Base-by-base conservation (phyloP, 345 rosid genomes). In the Sisymbrium irio region DNA sequence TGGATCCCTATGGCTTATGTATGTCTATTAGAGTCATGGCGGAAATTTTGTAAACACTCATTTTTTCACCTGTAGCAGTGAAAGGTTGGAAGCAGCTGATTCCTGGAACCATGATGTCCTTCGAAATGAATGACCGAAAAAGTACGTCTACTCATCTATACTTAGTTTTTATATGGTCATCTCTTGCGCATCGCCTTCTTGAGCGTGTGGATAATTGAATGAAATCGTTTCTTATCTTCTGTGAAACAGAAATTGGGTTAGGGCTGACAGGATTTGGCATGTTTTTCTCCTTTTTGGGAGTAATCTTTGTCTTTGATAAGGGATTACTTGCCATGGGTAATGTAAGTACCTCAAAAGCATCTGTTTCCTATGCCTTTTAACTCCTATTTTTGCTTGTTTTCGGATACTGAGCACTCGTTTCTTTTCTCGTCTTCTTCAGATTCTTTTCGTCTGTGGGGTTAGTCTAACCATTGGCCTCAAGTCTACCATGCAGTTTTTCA, bases 241-340 rank as follows among this genome's bases (percentile, higher is more conserved):
- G 30, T 50, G 73, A 50, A 59, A 67, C 78, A 75, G 98, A 95
- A 82, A 92, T 95, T 42, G 99, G 99, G 70, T 78, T 95, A 35
- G 99, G 99, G 46, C 84, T 95, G 86, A 92, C 98, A 6, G 99
- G 92, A 67, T 95, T 95, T 78, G 97, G 99, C 72, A 76, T 92
- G 54, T 89, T 90, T 79, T 95, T 95, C 87, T 74, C 97, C n/a
- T 85, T 95, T 71, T 77, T 95, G 84, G 99, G 99, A 59, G 68
- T 92, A 14, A 14, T 92, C 77, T 90, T 90, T 83, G 83, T 90
- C 84, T 95, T 95, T 32, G 97, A 92, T 73, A 88, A 92, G 88
- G 99, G 97, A 68, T 78, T 95, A 67, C 92, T 95, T 73, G 99
- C 99, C 50, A 89, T 95, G 96, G 99, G 99, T 79, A 95, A 95